phyloP scores from a whole-genome alignment of 371 early-diverging fungal species.

The Mucor sp. region DNA sequence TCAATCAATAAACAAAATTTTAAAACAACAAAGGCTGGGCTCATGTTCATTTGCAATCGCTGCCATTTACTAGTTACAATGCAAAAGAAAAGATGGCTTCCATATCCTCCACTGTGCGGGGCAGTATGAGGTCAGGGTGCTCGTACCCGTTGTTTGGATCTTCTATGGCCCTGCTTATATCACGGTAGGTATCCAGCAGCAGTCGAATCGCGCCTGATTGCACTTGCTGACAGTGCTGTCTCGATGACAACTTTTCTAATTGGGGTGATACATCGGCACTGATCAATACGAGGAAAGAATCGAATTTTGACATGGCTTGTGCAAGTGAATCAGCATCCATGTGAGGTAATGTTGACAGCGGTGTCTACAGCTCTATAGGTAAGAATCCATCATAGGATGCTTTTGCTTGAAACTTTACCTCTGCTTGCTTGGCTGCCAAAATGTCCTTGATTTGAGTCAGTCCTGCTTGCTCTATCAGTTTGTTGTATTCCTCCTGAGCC shows the following conservation, averaged over 20 bases:
- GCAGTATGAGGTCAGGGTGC: constrained; percentile 63
- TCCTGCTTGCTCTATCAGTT: constrained; percentile 49
- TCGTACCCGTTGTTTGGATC: constrained; percentile 70
- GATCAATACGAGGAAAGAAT: constrained; percentile 59
- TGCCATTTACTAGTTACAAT: constrained; percentile 18
- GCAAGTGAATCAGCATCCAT: constrained; percentile 61
- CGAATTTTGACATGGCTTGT: constrained; percentile 62
- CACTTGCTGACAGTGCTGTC: constrained; percentile 43
- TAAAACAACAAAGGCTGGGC: no score
- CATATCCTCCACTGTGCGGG: constrained; percentile 76
- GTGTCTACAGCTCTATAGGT: no score
- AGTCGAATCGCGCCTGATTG: constrained; percentile 46
- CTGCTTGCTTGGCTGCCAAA: constrained; percentile 32
- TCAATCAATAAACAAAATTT: no score
- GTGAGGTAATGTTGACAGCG: constrained; percentile 58
- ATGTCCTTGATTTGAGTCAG: constrained; percentile 39
- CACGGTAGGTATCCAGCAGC: constrained; percentile 68
- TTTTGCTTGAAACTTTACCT: no score
- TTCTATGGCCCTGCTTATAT: constrained; percentile 58
- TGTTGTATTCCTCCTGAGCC: constrained; percentile 44
- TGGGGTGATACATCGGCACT: constrained; percentile 56
- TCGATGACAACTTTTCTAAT: constrained; percentile 46
- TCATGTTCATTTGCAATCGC: neutral
- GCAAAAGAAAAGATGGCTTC: constrained; percentile 66
- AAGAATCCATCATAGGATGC: no score